Evolutionary conservation across 2,329 filamentous ascomycete genomes (phyloP).

Genomic region (Trichothecium roseum): DNA sequence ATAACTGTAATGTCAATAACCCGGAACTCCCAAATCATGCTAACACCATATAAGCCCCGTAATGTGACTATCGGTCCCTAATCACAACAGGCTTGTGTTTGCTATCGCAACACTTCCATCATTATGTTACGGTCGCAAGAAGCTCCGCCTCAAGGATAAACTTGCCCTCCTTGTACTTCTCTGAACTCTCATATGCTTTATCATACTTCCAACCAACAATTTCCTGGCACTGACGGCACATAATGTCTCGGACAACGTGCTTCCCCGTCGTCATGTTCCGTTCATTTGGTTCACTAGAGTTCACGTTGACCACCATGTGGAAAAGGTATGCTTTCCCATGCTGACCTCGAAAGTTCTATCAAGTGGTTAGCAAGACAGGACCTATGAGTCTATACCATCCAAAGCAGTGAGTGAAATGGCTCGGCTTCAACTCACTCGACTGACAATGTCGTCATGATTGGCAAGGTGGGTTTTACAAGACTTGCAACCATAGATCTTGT

Average conservation of each 20-base stretch:
- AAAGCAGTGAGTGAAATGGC: not conserved
- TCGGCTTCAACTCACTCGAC: conserved; percentile 51
- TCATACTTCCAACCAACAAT: conserved; percentile 99
- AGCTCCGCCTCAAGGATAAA: conserved; percentile 92
- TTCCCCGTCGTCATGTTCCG: conserved; percentile 96
- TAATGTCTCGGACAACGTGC: conserved; percentile 89
- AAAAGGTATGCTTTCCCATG: conserved; percentile 98
- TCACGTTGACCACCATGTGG: conserved; percentile 86
- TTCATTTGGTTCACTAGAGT: conserved; percentile 73
- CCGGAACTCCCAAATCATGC: no score
- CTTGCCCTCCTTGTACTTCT: conserved; percentile 99
- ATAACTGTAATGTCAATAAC: no score
- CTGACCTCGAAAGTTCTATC: conserved; percentile 92
- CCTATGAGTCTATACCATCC: not conserved
- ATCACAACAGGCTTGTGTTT: no score
- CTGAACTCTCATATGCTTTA: conserved; percentile 80
- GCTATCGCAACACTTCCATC: no score
- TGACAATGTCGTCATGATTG: conserved; percentile 93
- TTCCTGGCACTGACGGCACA: conserved; percentile 82
- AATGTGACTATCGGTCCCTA: no score
- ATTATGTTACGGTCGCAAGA: conserved; percentile 63
- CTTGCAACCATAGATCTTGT: conserved; percentile 87
- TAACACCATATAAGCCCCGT: no score
- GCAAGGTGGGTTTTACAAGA: conserved; percentile 91
- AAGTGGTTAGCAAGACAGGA: not conserved